Evolutionary conservation across 306 rosid genomes (phyloP).

Genomic region (Cicer arietinum): DNA sequence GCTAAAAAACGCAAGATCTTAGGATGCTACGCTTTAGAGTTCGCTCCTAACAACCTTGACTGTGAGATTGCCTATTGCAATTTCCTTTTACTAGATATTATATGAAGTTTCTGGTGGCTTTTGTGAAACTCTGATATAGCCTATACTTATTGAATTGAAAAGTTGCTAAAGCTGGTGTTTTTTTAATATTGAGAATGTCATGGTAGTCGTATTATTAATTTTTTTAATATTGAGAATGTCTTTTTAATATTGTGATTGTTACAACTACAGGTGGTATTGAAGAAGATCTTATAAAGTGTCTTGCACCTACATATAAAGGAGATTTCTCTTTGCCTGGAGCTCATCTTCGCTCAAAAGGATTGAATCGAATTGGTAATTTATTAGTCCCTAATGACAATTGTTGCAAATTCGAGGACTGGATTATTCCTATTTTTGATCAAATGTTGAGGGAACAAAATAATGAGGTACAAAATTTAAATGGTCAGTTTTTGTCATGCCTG

Average conservation of each 20-base stretch:
- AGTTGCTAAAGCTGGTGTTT: background rate
- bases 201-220: background rate
- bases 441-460: slow-evolving; percentile 82
- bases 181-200: background rate
- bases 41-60: background rate
- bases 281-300: slow-evolving; percentile 90
- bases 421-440: slow-evolving; percentile 85
- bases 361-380: slow-evolving; percentile 93
- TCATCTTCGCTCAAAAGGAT: slow-evolving; percentile 76
- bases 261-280: slow-evolving; percentile 90
- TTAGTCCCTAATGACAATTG: slow-evolving; percentile 91
- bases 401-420: slow-evolving; percentile 99
- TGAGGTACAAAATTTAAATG: slow-evolving; percentile 51
- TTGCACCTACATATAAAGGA: slow-evolving; percentile 87
- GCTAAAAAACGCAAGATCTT: background rate
- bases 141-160: background rate
- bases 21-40: no score
- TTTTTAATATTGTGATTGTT: slow-evolving; percentile 57
- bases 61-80: background rate
- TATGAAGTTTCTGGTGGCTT: background rate
- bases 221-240: background rate
- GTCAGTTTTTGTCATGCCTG: slow-evolving; percentile 2
- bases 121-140: slow-evolving; percentile 13
- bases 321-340: slow-evolving; percentile 81
- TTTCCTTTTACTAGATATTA: background rate